These are phyloP conservation scores for Microbotryum saponariae DNA, from an alignment of 1,284 basidiomycete species.

Conservation along the genomic window DNA sequence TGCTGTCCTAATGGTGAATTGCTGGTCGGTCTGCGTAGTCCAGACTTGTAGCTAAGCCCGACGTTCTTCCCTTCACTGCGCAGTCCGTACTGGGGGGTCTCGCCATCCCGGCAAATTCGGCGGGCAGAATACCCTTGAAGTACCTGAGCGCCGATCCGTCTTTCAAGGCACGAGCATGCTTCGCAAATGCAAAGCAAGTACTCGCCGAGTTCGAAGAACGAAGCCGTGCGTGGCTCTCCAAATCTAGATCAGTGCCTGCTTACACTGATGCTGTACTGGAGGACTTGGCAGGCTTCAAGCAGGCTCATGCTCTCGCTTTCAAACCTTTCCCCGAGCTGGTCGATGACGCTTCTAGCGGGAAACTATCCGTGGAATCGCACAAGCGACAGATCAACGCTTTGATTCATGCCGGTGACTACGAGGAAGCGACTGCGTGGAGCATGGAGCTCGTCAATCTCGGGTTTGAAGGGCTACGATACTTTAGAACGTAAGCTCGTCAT, in stretches of 20 bases:
- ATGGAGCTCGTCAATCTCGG: conserved; percentile 49
- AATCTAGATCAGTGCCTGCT: no score
- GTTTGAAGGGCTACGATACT: conserved; percentile 64
- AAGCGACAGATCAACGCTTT: conserved; percentile 39
- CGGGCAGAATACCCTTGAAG: conserved; percentile 40
- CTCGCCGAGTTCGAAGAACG: conserved; percentile 74
- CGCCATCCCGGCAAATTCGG: conserved; percentile 40
- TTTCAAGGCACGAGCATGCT: conserved; percentile 51
- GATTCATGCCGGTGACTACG: conserved; percentile 45
- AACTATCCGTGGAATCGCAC: conserved; percentile 44
- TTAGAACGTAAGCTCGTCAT: conserved; percentile 56
- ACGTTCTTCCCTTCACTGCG: background rate
- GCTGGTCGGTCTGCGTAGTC: conserved; percentile 25
- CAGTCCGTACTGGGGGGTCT: conserved; percentile 36
- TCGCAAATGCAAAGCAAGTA: conserved; percentile 67
- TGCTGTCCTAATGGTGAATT: conserved; percentile 59
- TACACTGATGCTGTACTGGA: background rate
- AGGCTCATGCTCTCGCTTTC: conserved; percentile 54
- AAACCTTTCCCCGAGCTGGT: conserved; percentile 49
- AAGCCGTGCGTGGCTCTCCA: conserved; percentile 49
- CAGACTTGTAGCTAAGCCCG: conserved; percentile 8
- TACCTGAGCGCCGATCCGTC: conserved; percentile 34
- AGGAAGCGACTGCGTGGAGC: conserved; percentile 50
- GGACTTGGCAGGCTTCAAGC: conserved; percentile 52
- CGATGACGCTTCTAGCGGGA: conserved; percentile 38